These are phyloP conservation scores for Amanita muscaria DNA, from an alignment of 768 basidiomycete species.

Conservation along the genomic window DNA sequence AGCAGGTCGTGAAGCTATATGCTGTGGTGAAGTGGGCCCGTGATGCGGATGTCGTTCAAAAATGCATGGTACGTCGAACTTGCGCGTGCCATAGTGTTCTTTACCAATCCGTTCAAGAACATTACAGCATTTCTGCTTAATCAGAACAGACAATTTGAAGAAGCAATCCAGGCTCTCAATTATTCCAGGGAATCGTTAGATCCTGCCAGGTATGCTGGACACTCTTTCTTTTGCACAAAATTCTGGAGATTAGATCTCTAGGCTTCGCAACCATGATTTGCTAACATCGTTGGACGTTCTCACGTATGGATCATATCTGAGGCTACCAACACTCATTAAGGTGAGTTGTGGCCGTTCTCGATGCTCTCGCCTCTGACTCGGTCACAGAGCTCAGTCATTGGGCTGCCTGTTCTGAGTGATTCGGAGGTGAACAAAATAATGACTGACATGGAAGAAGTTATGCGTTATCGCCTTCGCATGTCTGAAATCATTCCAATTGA, in stretches of 20 bases:
- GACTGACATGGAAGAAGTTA: constrained; percentile 62
- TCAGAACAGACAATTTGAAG: constrained; percentile 79
- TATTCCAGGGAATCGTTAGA: constrained; percentile 64
- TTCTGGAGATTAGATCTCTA: constrained; percentile 18
- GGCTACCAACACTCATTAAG: constrained; percentile 77
- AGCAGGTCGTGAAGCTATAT: constrained; percentile 84
- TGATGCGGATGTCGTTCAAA: constrained; percentile 77
- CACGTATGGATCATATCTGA: constrained; percentile 75
- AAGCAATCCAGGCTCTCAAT: constrained; percentile 51
- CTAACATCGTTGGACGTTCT: constrained; percentile 87
- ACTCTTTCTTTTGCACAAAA: constrained; percentile 7
- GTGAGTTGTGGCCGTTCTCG: constrained; percentile 26
- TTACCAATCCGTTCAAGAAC: constrained; percentile 41
- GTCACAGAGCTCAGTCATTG: constrained; percentile 59
- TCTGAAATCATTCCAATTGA: constrained; percentile 75
- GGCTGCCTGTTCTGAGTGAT: constrained; percentile 58
- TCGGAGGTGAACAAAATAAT: constrained; percentile 57
- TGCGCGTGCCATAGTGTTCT: background rate
- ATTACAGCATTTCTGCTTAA: constrained; percentile 80
- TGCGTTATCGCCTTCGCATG: constrained; percentile 73
- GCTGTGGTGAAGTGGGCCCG: constrained; percentile 83
- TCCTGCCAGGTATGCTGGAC: constrained; percentile 54
- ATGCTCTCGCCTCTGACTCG: constrained; percentile 7
- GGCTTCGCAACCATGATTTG: constrained; percentile 89
- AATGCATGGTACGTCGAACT: constrained; percentile 58